These are phyloP conservation scores for Penicillium glabrum DNA, from an alignment of 2,329 filamentous ascomycete genomes.

Conservation along the genomic window DNA sequence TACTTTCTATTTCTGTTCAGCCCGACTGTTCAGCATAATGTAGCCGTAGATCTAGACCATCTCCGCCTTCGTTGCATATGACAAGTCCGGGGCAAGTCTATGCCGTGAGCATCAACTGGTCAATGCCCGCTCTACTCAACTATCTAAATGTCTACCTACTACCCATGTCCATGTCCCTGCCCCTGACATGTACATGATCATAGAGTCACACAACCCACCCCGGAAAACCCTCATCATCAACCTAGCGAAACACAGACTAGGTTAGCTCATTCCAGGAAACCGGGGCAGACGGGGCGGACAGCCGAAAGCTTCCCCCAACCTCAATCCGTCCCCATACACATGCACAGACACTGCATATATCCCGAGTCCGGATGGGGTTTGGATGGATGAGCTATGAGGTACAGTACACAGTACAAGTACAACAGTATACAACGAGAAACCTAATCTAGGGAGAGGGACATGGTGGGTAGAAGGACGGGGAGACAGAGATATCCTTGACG, in stretches of 20 bases:
- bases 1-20: constrained; percentile 26
- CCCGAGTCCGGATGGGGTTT: background rate
- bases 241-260: background rate
- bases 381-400: background rate
- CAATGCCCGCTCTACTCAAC: background rate
- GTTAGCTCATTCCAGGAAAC: background rate
- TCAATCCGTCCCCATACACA: background rate
- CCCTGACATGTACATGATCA: background rate
- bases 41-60: background rate
- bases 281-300: background rate
- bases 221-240: background rate
- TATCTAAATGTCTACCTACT: background rate
- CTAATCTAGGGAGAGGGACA: too few species aligned
- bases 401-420: background rate
- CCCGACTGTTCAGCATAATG: background rate
- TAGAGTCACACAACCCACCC: background rate
- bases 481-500: background rate
- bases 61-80: background rate
- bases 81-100: background rate
- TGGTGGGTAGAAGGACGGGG: background rate
- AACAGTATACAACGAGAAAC: background rate
- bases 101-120: background rate
- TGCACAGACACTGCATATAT: background rate
- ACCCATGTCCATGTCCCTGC: background rate
- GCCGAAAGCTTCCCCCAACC: background rate